Conservation (phyloP, 768 basidiomycete genomes). For the Krasilnikovozyma curviuscula region DNA sequence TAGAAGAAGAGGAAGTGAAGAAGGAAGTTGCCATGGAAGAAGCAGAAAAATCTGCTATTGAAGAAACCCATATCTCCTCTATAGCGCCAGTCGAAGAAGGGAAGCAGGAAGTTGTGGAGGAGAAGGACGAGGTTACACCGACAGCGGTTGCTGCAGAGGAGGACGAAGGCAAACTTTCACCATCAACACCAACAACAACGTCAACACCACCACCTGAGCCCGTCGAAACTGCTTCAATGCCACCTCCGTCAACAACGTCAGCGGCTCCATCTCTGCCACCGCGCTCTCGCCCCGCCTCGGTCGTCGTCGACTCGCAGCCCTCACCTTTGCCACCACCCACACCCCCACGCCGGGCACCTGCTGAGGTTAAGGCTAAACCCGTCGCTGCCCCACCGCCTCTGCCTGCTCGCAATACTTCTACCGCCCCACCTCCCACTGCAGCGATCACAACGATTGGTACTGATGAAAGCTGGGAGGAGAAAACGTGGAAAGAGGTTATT, state of each 20-base stretch:
- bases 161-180: background rate
- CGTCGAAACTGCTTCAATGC: background rate
- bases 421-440: too few relatives aligned
- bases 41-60: too few relatives aligned
- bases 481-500: constrained; percentile 61
- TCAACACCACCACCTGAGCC: background rate
- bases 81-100: too few relatives aligned
- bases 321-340: background rate
- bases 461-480: constrained; percentile 63
- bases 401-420: too few relatives aligned
- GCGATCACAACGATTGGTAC: constrained; percentile 29
- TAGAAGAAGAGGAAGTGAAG: background rate
- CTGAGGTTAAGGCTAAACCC: background rate
- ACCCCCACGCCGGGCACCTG: background rate
- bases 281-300: background rate
- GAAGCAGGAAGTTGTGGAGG: background rate
- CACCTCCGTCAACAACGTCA: background rate
- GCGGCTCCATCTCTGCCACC: background rate
- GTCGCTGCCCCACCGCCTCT: constrained; percentile 1
- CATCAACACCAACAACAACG: constrained; percentile 1
- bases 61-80: too few relatives aligned
- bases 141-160: background rate
- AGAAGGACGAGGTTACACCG: background rate
- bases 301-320: background rate
- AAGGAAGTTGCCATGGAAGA: background rate